A percentile compares a stretch with the other conserved stretches of the same genome.
These are phyloP conservation scores for Cercis canadensis DNA, from an alignment of 306 rosid species.

Conservation along the genomic window DNA sequence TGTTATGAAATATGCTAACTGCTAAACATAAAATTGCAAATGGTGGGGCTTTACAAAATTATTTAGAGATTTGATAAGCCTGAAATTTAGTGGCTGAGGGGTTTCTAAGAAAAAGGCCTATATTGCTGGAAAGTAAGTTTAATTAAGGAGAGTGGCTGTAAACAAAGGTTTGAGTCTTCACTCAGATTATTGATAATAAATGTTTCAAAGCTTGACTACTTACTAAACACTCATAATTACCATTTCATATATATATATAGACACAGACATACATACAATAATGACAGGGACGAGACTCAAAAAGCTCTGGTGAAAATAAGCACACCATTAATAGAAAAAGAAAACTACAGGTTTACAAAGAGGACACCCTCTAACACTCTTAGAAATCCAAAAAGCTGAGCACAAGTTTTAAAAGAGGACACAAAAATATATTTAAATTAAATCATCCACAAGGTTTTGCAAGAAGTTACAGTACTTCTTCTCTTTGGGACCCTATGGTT, in stretches of 20 bases:
- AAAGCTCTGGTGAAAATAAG: neutral
- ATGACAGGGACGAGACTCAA: neutral
- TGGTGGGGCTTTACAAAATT: neutral
- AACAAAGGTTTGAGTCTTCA: neutral
- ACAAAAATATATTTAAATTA: neutral
- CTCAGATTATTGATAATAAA: neutral
- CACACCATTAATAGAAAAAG: neutral
- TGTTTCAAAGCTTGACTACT: neutral
- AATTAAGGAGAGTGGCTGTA: too few relatives aligned
- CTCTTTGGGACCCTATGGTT: too few relatives aligned
- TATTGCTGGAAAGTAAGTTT: neutral
- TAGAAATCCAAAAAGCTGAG: neutral
- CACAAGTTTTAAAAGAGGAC: neutral
- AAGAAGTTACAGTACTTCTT: slow-evolving; percentile 1
- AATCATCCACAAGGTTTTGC: neutral
- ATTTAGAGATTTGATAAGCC: neutral
- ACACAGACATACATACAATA: neutral
- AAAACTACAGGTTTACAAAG: too few relatives aligned
- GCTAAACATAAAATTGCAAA: neutral
- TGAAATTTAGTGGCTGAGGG: neutral
- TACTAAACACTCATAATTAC: neutral
- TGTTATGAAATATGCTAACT: neutral
- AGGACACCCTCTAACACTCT: too few relatives aligned
- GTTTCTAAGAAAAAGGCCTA: neutral
- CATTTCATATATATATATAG: too few relatives aligned